Evolutionary conservation across 2,329 filamentous ascomycete species (phyloP).

Genomic region (Furcasterigmium furcatum): DNA sequence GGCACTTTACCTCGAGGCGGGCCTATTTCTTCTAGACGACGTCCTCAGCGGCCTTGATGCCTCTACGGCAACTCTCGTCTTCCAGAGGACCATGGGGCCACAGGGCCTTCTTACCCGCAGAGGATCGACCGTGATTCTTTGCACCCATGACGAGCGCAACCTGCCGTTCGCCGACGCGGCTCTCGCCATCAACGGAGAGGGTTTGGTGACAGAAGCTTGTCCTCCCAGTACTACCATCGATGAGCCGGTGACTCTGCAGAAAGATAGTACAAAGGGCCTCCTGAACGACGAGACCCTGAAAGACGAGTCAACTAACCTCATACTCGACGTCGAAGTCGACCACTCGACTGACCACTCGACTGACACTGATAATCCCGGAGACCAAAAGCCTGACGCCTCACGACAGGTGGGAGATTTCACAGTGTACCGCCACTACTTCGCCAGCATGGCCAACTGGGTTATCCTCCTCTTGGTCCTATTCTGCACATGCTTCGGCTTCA

Average conservation of each 20-base stretch:
- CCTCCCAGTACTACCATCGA: constrained; percentile 13
- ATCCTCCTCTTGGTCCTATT: constrained; percentile 15
- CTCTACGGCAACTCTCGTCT: constrained; percentile 30
- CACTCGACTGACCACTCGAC: no score
- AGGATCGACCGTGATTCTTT: constrained; percentile 8
- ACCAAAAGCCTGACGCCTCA: constrained; percentile 14
- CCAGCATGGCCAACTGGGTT: constrained; percentile 16
- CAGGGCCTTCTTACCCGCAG: constrained; percentile 17
- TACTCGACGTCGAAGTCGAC: no score
- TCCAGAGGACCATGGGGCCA: constrained; percentile 24
- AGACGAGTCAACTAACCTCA: no score
- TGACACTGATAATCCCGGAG: no score
- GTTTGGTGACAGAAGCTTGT: constrained; percentile 41
- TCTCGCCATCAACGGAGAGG: constrained; percentile 38
- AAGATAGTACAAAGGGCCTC: no score
- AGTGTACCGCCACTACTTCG: constrained; percentile 31
- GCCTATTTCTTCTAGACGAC: constrained; percentile 26
- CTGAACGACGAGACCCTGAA: no score
- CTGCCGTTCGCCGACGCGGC: constrained; percentile 39
- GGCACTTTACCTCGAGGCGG: constrained; percentile 15
- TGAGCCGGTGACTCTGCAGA: constrained; percentile 11
- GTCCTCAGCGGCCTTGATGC: constrained; percentile 27
- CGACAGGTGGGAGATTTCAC: constrained; percentile 25
- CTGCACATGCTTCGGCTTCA: constrained; percentile 19
- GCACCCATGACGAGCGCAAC: constrained; percentile 26